phyloP scores from a whole-genome alignment of 2,329 filamentous ascomycete species.

The Beauveria australis region DNA sequence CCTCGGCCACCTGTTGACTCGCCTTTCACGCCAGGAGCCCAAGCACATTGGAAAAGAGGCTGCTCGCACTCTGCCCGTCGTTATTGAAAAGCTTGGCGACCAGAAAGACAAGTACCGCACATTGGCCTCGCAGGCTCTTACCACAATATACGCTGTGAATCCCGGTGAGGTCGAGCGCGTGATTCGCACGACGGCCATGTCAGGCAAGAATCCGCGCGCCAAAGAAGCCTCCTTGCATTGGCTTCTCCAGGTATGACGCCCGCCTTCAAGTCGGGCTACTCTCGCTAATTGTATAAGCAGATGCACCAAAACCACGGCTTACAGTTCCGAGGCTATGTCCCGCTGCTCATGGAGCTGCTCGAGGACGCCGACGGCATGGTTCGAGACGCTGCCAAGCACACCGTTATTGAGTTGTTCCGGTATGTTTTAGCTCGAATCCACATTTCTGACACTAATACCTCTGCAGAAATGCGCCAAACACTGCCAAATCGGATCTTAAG shows the following conservation, averaged over 20 bases:
- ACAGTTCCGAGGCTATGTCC: constrained; percentile 76
- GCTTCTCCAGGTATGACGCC: constrained; percentile 59
- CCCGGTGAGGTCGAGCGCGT: constrained; percentile 69
- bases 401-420: constrained; percentile 82
- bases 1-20: constrained; percentile 78
- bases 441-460: constrained; percentile 8
- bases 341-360: constrained; percentile 72
- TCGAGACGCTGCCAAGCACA: constrained; percentile 72
- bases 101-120: constrained; percentile 75
- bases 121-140: constrained; percentile 66
- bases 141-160: constrained; percentile 65
- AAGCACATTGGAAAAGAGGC: constrained; percentile 64
- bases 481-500: constrained; percentile 83
- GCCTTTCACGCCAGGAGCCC: constrained; percentile 76
- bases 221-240: constrained; percentile 82
- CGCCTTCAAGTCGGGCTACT: not conserved
- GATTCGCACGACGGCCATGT: constrained; percentile 69
- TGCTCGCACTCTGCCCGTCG: constrained; percentile 60
- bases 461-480: constrained; percentile 62
- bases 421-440: constrained; percentile 27
- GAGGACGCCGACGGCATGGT: constrained; percentile 88
- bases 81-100: constrained; percentile 82
- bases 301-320: constrained; percentile 76
- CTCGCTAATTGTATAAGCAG: constrained; percentile 27
- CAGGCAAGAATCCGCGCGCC: constrained; percentile 71